These are phyloP conservation scores for Nakaseomyces kungkrabaensis DNA, from an alignment of 1,139 yeast species.

Conservation along the genomic window DNA sequence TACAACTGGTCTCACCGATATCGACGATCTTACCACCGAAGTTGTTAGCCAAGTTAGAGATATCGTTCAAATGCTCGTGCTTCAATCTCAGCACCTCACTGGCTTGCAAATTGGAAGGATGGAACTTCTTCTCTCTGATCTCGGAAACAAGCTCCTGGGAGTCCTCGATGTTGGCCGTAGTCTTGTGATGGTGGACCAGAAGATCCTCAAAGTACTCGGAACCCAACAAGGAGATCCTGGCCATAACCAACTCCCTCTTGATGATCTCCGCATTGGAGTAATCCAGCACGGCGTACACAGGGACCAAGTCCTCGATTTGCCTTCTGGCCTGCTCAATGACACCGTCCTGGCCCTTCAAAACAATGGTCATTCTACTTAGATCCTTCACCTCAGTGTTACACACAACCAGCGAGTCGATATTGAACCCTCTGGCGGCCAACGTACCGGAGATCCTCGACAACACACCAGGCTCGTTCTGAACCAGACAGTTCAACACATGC, in stretches of 20 bases:
- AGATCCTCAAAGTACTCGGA: slow-evolving; percentile 96
- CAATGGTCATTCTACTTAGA: slow-evolving; percentile 93
- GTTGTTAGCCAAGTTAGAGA: slow-evolving; percentile 68
- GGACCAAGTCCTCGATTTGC: slow-evolving; percentile 94
- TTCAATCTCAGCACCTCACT: slow-evolving; percentile 92
- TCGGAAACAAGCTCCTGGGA: slow-evolving; percentile 26
- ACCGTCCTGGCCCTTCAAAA: slow-evolving; percentile 87
- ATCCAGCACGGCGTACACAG: slow-evolving; percentile 95
- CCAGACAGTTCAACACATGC: slow-evolving; percentile 91
- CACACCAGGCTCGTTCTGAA: slow-evolving; percentile 98
- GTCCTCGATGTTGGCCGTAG: slow-evolving; percentile 17
- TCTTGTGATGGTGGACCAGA: slow-evolving; percentile 69
- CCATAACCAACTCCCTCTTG: slow-evolving; percentile 79
- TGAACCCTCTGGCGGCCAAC: slow-evolving; percentile 95
- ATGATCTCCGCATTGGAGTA: slow-evolving; percentile 86
- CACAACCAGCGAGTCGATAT: slow-evolving; percentile 92
- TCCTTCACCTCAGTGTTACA: slow-evolving; percentile 95
- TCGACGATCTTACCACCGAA: slow-evolving; percentile 92
- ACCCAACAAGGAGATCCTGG: slow-evolving; percentile 85
- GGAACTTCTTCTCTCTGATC: slow-evolving; percentile 43
- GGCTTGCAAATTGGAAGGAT: slow-evolving; percentile 84
- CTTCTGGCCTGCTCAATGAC: slow-evolving; percentile 98
- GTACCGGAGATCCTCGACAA: slow-evolving; percentile 89
- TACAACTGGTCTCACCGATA: slow-evolving; percentile 85
- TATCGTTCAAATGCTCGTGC: slow-evolving; percentile 78